A percentile compares a stretch with the other conserved stretches of the same genome.
These are phyloP conservation scores for Camelina sativa DNA, from an alignment of 345 rosid species.

Conservation along the genomic window DNA sequence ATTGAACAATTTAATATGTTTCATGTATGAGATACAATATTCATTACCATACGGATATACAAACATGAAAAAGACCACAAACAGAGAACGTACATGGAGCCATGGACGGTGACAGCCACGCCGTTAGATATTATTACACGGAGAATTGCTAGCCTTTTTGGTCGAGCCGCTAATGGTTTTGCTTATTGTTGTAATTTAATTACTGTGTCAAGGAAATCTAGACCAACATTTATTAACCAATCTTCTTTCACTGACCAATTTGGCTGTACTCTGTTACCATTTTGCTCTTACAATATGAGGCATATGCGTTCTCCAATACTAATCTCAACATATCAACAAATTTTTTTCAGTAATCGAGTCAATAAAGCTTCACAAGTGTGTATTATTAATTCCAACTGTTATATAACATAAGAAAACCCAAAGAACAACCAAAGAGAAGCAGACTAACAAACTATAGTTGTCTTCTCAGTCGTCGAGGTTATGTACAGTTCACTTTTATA, in stretches of 20 bases:
- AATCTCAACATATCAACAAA: conserved; percentile 7
- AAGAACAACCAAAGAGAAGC: background rate
- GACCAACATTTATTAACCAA: background rate
- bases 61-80: too few species aligned
- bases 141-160: too few species aligned
- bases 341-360: background rate
- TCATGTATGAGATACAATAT: too few species aligned
- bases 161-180: too few species aligned
- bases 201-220: too few species aligned
- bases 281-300: background rate
- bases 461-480: background rate
- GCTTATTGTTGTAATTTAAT: too few species aligned
- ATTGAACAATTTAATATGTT: too few species aligned
- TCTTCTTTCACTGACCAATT: conserved; percentile 26
- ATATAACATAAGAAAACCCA: background rate
- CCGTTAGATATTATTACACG: too few species aligned
- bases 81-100: too few species aligned
- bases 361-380: background rate
- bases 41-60: too few species aligned
- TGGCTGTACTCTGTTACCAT: conserved; percentile 17
- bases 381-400: background rate
- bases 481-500: conserved; percentile 16
- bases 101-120: too few species aligned
- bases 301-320: background rate
- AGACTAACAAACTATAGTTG: background rate